These are phyloP conservation scores for Penicillium griseofulvum DNA, from an alignment of 2,329 filamentous ascomycete genomes.

Conservation along the genomic window DNA sequence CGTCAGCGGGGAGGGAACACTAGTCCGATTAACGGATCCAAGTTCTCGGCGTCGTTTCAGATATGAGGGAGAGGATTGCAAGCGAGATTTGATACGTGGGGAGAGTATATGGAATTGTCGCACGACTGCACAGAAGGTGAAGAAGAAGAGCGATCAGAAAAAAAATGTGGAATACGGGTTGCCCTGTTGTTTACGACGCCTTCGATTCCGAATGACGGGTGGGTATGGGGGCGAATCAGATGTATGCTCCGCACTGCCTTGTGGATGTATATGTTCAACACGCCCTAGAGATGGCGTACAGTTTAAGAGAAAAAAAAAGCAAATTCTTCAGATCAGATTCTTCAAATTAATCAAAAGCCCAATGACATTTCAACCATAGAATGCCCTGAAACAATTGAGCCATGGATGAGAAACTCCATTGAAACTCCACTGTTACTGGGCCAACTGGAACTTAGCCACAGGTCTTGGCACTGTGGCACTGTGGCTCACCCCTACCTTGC, in stretches of 20 bases:
- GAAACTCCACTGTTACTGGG: slow-evolving; percentile 6
- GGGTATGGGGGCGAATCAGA: slow-evolving; percentile 21
- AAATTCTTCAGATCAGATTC: not conserved
- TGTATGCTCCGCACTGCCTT: slow-evolving; percentile 16
- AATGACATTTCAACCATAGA: slow-evolving; percentile 1
- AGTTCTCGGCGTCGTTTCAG: slow-evolving; percentile 25
- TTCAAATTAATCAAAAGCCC: not conserved
- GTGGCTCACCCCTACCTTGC: not conserved
- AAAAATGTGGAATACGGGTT: slow-evolving; percentile 6
- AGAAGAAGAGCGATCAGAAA: not conserved
- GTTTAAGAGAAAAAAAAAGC: not conserved
- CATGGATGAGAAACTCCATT: slow-evolving; percentile 1
- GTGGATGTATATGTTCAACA: not conserved
- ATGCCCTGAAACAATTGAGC: slow-evolving; percentile 6
- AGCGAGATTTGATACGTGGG: slow-evolving; percentile 8
- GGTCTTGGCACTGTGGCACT: not conserved
- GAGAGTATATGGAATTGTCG: slow-evolving; percentile 4
- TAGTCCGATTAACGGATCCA: slow-evolving; percentile 15
- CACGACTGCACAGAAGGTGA: slow-evolving; percentile 3
- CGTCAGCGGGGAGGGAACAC: slow-evolving; percentile 14
- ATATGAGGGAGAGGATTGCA: slow-evolving; percentile 5
- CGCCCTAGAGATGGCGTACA: not conserved
- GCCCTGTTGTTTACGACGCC: slow-evolving; percentile 24
- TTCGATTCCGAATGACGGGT: slow-evolving; percentile 18
- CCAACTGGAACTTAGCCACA: slow-evolving; percentile 9